Percentiles rank a stretch among this genome's conserved stretches.
These are phyloP conservation scores for Colletotrichum gloeosporioides DNA, from an alignment of 2,329 filamentous ascomycete species.

Conservation along the genomic window DNA sequence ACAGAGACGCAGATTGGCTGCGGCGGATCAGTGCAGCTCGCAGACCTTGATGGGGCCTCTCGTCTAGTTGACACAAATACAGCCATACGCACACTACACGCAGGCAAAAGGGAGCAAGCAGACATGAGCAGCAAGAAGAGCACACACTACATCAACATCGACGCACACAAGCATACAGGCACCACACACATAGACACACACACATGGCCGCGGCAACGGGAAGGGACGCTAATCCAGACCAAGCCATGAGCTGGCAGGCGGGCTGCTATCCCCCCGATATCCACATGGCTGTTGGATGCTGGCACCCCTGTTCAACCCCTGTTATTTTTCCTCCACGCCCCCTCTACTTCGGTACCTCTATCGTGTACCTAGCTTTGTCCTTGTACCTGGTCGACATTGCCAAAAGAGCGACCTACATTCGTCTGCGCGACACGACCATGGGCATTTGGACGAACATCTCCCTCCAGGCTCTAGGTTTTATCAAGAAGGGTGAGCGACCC, in stretches of 20 bases:
- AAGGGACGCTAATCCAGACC: constrained; percentile 2
- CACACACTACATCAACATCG: constrained; percentile 10
- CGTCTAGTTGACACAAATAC: not conserved
- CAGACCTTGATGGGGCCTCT: not conserved
- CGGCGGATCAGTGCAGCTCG: constrained; percentile 1
- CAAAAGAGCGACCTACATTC: constrained; percentile 1
- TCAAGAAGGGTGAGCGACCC: constrained; percentile 9
- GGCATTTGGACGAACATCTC: not conserved
- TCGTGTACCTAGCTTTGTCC: not conserved
- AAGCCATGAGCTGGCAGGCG: constrained; percentile 10
- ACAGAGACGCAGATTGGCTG: not conserved
- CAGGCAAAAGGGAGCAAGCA: not conserved
- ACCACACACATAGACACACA: constrained; percentile 26
- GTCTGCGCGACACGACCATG: constrained; percentile 9
- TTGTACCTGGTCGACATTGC: not conserved
- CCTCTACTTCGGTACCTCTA: not conserved
- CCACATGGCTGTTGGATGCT: constrained; percentile 9
- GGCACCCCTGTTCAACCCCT: not conserved
- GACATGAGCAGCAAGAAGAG: not conserved
- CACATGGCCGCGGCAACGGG: constrained; percentile 20
- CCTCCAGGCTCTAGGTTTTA: not conserved
- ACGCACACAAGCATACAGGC: constrained; percentile 23
- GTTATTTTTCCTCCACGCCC: not conserved
- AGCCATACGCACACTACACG: not conserved
- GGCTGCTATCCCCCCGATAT: constrained; percentile 22